Conservation (phyloP, 305 asterid species). For the Solanum hybrid region DNA sequence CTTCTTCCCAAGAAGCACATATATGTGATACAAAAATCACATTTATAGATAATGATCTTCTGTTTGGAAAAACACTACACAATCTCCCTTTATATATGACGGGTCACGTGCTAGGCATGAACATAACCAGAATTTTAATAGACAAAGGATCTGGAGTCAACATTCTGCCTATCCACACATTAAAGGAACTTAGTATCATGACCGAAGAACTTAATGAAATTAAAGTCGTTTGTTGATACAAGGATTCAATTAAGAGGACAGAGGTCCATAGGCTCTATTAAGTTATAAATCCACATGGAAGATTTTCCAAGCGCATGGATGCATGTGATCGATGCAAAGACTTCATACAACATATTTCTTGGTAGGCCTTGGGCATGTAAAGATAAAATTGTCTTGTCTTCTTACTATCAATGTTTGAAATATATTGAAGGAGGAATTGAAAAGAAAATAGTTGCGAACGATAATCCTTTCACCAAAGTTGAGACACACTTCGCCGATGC, state of each 20-base stretch:
- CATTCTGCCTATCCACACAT: background rate
- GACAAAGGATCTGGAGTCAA: background rate
- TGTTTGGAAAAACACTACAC: background rate
- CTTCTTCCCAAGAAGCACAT: background rate
- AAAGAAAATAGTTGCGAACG: background rate
- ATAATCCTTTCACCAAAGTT: background rate
- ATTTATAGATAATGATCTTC: background rate
- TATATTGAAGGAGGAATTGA: background rate
- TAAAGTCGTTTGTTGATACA: background rate
- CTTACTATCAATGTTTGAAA: background rate
- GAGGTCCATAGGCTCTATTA: background rate
- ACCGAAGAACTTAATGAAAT: background rate
- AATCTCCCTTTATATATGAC: background rate
- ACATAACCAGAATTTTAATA: no score
- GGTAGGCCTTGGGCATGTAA: background rate
- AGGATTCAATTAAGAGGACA: background rate
- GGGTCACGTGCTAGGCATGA: background rate
- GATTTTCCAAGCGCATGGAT: background rate
- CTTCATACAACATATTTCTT: background rate
- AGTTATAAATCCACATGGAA: background rate
- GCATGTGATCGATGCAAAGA: background rate
- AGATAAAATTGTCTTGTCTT: background rate
- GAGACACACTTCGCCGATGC: background rate
- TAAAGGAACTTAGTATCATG: background rate
- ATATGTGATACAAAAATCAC: background rate